Evolutionary conservation across 1,284 basidiomycete genomes (phyloP).

Genomic region (Calocybe gambosa): DNA sequence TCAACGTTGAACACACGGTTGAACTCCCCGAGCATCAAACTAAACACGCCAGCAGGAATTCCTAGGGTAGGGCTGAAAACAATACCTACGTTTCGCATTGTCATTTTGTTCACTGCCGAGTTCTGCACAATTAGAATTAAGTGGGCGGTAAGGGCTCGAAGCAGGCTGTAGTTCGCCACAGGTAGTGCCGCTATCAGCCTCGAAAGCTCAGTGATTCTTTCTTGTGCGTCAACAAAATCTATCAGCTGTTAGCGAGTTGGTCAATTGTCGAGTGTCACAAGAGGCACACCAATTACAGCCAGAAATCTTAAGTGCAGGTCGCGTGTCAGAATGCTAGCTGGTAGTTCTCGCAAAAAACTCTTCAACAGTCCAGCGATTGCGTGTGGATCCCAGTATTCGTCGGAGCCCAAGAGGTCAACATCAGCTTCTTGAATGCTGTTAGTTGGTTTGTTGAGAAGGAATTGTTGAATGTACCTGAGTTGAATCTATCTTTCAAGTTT

Average conservation of each 20-base stretch:
- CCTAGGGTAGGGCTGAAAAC: constrained; percentile 95
- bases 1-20: constrained; percentile 83
- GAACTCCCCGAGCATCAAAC: constrained; percentile 88
- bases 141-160: constrained; percentile 92
- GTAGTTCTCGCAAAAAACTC: constrained; percentile 84
- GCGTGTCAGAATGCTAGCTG: constrained; percentile 85
- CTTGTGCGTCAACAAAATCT: constrained; percentile 87
- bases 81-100: constrained; percentile 96
- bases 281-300: constrained; percentile 77
- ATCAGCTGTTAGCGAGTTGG: constrained; percentile 11
- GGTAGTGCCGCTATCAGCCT: constrained; percentile 84
- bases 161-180: constrained; percentile 87
- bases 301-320: constrained; percentile 87
- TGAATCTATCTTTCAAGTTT: constrained; percentile 88
- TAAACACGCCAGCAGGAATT: constrained; percentile 92
- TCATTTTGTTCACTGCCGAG: constrained; percentile 94
- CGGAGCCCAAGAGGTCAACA: constrained; percentile 76
- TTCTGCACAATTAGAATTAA: constrained; percentile 94
- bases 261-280: constrained; percentile 3
- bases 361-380: constrained; percentile 92
- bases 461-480: constrained; percentile 53
- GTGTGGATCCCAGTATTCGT: constrained; percentile 93
- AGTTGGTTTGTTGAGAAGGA: constrained; percentile 3
- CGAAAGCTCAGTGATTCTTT: constrained; percentile 84
- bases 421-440: constrained; percentile 67